A percentile compares a stretch with the other conserved stretches of the same genome.
Evolutionary conservation across 1,284 basidiomycete genomes (phyloP).

Genomic region (Marasmius sp.): DNA sequence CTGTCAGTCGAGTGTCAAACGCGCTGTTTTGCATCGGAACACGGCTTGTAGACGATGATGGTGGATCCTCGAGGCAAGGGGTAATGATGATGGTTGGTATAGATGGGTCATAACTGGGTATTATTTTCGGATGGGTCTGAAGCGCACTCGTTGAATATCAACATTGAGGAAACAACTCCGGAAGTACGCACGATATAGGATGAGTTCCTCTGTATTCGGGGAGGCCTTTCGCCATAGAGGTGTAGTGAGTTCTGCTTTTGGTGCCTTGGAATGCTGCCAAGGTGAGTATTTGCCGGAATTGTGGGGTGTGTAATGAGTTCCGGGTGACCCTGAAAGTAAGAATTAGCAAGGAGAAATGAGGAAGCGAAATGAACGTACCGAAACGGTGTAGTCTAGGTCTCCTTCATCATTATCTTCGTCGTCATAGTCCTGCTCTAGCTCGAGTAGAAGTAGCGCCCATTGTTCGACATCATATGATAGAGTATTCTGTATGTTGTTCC

Average conservation of each 20-base stretch:
- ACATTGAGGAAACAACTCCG: not conserved
- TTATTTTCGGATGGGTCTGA: constrained; percentile 24
- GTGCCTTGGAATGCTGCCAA: not conserved
- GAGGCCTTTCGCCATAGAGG: constrained; percentile 15
- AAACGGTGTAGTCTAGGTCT: not conserved
- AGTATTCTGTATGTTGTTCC: constrained; percentile 27
- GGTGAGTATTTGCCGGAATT: not conserved
- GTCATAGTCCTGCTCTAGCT: constrained; percentile 26
- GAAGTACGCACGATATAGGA: constrained; percentile 21
- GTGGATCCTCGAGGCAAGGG: constrained; percentile 39
- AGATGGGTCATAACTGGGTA: constrained; percentile 32
- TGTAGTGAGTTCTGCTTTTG: not conserved
- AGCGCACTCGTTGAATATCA: not conserved
- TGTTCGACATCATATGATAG: constrained; percentile 33
- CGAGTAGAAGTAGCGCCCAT: constrained; percentile 33
- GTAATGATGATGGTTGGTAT: constrained; percentile 54
- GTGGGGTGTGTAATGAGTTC: not conserved
- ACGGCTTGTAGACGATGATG: constrained; percentile 26
- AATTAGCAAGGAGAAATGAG: not conserved
- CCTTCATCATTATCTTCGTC: constrained; percentile 3
- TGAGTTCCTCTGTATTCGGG: constrained; percentile 26
- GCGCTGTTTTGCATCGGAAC: constrained; percentile 55
- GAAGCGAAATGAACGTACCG: not conserved
- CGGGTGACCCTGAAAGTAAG: not conserved
- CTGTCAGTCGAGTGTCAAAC: constrained; percentile 50